phyloP scores from a whole-genome alignment of 108 stramenopile species.

The Pseudonitzschia multiseries region DNA sequence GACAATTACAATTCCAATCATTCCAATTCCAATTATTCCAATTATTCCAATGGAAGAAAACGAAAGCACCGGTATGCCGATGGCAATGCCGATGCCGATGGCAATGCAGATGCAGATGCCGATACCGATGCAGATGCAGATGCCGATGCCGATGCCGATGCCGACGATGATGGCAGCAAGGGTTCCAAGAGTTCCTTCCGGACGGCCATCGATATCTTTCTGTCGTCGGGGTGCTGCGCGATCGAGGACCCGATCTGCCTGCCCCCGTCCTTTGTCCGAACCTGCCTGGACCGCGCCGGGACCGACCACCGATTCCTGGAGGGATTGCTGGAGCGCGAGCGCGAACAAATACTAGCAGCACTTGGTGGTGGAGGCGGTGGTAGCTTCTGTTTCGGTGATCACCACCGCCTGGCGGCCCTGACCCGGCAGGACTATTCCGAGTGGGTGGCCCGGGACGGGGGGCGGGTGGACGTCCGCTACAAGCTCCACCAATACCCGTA shows the following conservation, averaged over 20 bases:
- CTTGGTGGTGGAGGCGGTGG: too few relatives aligned
- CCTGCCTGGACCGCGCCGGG: conserved; percentile 4
- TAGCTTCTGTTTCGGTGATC: not conserved
- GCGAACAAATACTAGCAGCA: too few relatives aligned
- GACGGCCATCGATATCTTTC: conserved; percentile 21
- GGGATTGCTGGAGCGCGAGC: not conserved
- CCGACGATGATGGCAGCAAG: not conserved
- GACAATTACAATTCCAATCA: not conserved
- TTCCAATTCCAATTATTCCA: not conserved
- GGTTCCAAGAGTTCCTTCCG: not conserved
- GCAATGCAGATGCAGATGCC: not conserved
- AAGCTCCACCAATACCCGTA: conserved; percentile 25
- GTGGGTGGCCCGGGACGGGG: conserved; percentile 24
- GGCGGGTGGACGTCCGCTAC: conserved; percentile 24
- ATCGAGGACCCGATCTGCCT: conserved; percentile 16
- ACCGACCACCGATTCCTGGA: conserved; percentile 15
- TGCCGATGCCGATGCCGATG: too few relatives aligned
- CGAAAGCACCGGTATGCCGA: not conserved
- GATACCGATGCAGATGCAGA: not conserved
- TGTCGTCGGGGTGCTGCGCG: conserved; percentile 27
- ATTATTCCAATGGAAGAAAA: not conserved
- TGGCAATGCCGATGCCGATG: not conserved
- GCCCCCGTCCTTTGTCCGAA: conserved; percentile 5
- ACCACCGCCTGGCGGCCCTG: not conserved
- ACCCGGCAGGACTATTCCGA: conserved; percentile 21